Conservation (phyloP, 768 basidiomycete genomes). For the Sarcodon sp. region DNA sequence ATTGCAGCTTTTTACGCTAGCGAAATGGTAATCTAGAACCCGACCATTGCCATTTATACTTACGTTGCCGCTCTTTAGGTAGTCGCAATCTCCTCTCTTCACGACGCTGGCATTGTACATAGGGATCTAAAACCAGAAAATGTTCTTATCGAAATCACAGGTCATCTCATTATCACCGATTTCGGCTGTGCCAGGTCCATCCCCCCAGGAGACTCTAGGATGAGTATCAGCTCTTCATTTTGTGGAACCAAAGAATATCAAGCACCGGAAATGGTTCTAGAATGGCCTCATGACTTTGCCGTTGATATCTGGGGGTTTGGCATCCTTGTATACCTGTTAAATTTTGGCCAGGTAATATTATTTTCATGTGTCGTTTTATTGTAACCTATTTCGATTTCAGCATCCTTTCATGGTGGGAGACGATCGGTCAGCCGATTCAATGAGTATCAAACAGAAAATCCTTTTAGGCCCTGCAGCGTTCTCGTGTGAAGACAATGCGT, state of each 20-base stretch:
- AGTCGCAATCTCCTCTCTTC: slow-evolving; percentile 29
- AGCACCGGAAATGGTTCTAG: slow-evolving; percentile 42
- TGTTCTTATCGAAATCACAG: slow-evolving; percentile 27
- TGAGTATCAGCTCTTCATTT: neutral
- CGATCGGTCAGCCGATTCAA: neutral
- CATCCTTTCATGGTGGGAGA: neutral
- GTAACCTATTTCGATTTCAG: neutral
- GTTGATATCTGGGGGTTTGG: slow-evolving; percentile 56
- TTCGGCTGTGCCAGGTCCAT: slow-evolving; percentile 25
- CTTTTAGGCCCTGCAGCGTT: neutral
- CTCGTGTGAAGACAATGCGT: neutral
- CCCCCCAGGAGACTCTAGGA: neutral
- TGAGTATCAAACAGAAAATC: neutral
- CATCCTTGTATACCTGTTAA: slow-evolving; percentile 13
- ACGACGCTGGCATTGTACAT: slow-evolving; percentile 33
- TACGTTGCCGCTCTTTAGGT: slow-evolving; percentile 10
- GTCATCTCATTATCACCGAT: slow-evolving; percentile 32
- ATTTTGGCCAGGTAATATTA: neutral
- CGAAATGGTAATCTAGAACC: slow-evolving; percentile 27
- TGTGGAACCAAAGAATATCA: slow-evolving; percentile 17
- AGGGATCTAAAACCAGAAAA: slow-evolving; percentile 30
- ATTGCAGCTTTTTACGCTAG: slow-evolving; percentile 30
- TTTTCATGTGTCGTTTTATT: neutral
- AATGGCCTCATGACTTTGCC: slow-evolving; percentile 37
- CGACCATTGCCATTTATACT: neutral